Base-by-base conservation (phyloP, 495 filamentous ascomycete genomes). In the Chaetomium fimeti region DNA sequence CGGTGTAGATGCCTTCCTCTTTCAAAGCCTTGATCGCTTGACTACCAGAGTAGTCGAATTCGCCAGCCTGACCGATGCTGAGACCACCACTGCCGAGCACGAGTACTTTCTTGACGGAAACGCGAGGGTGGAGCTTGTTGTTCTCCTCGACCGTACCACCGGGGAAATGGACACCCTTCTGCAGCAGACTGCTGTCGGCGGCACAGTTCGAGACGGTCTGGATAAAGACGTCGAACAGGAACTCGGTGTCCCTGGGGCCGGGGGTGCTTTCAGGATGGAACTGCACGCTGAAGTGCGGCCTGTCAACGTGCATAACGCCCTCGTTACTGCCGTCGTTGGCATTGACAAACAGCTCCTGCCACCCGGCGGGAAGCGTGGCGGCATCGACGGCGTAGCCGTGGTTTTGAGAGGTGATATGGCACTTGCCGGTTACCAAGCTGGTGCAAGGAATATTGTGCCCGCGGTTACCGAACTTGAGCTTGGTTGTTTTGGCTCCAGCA, bases 391-490 rank as follows among this genome's bases (percentile, higher is more conserved):
- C 94, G 71, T 86, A 98, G 73, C 94, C 94, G 74, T 97, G 92
- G 72, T 98, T 98, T 76, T 98, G 94, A 3, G 94, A 98, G 24
- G 94, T 98, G 73, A 98, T 98, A 77, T 98, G 92, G 74, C 94
- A 98, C 75, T 91, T 90, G 57, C 94, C 95, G 43, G 92, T 92
- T 64, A 96, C 77, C 83, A 93, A 85, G 76, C 90, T 96, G 25
- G 93, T 98, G 81, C 94, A 97, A 28, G 94, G 94, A 72, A 98
- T 97, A 74, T 98, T 98, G 81, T 97, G 92, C 43, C 94, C 94
- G 70, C 94, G 90, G 78, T 98, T 98, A 77, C 94, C 94, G 71
- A 97, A 98, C 82, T 97, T 97, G 90, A 98, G 95, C 80, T 98
- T 98, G 62, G 80, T 73, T 3, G 94, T 98, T 36, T 85, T 83